phyloP scores from a whole-genome alignment of 1,139 yeast genomes.

The Taphrina populina region DNA sequence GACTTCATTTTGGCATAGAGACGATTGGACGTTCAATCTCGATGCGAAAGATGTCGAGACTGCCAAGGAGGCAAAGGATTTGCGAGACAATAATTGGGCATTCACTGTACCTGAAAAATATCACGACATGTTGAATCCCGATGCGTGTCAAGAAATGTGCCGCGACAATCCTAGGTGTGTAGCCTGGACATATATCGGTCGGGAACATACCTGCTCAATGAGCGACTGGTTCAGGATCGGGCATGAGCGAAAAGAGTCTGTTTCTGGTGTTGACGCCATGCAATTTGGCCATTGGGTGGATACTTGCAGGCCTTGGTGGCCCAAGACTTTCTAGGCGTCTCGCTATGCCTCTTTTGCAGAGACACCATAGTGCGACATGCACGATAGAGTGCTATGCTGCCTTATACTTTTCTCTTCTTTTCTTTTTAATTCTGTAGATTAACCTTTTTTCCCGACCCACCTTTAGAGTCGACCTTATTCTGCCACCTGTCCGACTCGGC shows the following conservation, averaged over 20 bases:
- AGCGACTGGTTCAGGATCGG: slow-evolving; percentile 25
- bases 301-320: slow-evolving; percentile 1
- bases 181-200: slow-evolving; percentile 22
- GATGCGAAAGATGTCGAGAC: slow-evolving; percentile 10
- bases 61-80: slow-evolving; percentile 3
- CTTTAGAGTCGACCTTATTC: not conserved
- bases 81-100: slow-evolving; percentile 1
- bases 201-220: slow-evolving; percentile 13
- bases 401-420: too few relatives aligned
- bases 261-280: slow-evolving; percentile 19
- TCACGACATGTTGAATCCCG: slow-evolving; percentile 1
- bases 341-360: too few relatives aligned
- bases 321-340: too few relatives aligned
- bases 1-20: slow-evolving; percentile 10
- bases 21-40: slow-evolving; percentile 23
- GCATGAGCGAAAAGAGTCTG: slow-evolving; percentile 7
- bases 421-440: not conserved
- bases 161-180: slow-evolving; percentile 9
- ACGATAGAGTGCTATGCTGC: too few relatives aligned
- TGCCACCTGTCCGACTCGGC: not conserved
- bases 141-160: slow-evolving; percentile 21
- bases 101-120: slow-evolving; percentile 6
- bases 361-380: too few relatives aligned
- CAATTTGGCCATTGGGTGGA: slow-evolving; percentile 12
- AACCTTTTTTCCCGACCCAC: not conserved